Conservation (phyloP, 805 yeast species). For the Starmera amethionina region DNA sequence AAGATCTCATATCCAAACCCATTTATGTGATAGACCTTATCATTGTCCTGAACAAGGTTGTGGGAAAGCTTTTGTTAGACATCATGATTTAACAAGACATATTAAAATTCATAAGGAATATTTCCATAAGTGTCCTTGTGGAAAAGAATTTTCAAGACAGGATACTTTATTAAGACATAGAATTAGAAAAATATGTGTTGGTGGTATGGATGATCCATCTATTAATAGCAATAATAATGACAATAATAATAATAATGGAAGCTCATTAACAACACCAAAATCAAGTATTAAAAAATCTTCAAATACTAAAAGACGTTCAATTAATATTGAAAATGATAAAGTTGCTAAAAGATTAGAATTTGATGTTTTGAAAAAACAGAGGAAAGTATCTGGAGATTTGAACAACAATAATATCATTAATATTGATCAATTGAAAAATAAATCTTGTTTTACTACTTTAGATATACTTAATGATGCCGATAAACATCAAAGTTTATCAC, state of each 20-base stretch:
- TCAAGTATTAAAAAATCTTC: background rate
- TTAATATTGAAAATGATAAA: conserved; percentile 7
- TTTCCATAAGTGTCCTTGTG: conserved; percentile 75
- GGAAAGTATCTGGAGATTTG: background rate
- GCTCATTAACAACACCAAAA: background rate
- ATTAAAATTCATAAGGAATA: conserved; percentile 75
- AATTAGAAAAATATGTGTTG: conserved; percentile 69
- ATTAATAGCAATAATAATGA: conserved; percentile 7
- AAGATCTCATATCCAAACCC: conserved; percentile 94
- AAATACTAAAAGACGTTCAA: conserved; percentile 1
- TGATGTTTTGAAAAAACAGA: conserved; percentile 4
- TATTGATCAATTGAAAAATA: background rate
- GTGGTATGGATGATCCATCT: conserved; percentile 37
- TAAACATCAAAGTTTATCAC: conserved; percentile 1
- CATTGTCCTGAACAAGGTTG: conserved; percentile 57
- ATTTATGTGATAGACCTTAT: conserved; percentile 89
- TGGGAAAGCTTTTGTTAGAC: conserved; percentile 82
- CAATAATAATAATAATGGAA: background rate
- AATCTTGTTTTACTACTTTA: background rate
- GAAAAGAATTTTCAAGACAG: conserved; percentile 83
- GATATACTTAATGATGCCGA: conserved; percentile 3
- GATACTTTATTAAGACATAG: conserved; percentile 84
- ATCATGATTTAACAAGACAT: conserved; percentile 89
- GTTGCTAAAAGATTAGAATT: conserved; percentile 15
- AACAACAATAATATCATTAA: background rate